A percentile compares a stretch with the other conserved stretches of the same genome.
Evolutionary conservation across 1,284 basidiomycete genomes (phyloP).

Genomic region (Naganishia liquefaciens): DNA sequence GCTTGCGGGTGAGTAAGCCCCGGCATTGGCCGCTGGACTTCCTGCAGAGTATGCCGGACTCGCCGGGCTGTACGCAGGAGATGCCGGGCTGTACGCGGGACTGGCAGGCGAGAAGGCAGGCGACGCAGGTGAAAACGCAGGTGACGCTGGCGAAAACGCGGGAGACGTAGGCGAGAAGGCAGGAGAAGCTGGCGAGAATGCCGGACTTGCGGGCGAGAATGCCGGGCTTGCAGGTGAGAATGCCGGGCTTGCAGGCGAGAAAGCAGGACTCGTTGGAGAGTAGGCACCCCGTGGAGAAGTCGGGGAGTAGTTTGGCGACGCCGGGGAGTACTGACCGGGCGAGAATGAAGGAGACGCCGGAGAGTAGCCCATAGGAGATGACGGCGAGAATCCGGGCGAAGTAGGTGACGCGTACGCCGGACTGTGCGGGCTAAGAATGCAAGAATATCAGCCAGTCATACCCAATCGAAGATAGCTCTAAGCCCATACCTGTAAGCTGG

Average conservation of each 20-base stretch:
- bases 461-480: neutral
- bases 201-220: slow-evolving; percentile 57
- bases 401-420: slow-evolving; percentile 29
- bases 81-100: slow-evolving; percentile 83
- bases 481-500: slow-evolving; percentile 66
- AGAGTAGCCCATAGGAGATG: slow-evolving; percentile 65
- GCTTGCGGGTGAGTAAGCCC: slow-evolving; percentile 29
- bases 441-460: neutral
- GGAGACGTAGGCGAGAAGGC: slow-evolving; percentile 40
- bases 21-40: slow-evolving; percentile 55
- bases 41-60: slow-evolving; percentile 84
- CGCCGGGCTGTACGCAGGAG: slow-evolving; percentile 72
- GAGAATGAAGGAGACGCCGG: slow-evolving; percentile 67
- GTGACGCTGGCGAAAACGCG: slow-evolving; percentile 76
- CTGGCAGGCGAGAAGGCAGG: slow-evolving; percentile 74
- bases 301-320: slow-evolving; percentile 72
- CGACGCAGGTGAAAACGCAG: slow-evolving; percentile 55
- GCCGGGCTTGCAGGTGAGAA: slow-evolving; percentile 61
- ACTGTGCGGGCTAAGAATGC: slow-evolving; percentile 18
- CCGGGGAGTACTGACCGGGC: slow-evolving; percentile 62
- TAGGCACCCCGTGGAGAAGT: slow-evolving; percentile 69
- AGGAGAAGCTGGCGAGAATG: slow-evolving; percentile 75
- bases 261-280: slow-evolving; percentile 72
- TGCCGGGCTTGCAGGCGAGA: slow-evolving; percentile 49
- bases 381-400: slow-evolving; percentile 38